Conservation (phyloP, 768 basidiomycete species). For the button mushroom (Agaricus bisporus) region DNA sequence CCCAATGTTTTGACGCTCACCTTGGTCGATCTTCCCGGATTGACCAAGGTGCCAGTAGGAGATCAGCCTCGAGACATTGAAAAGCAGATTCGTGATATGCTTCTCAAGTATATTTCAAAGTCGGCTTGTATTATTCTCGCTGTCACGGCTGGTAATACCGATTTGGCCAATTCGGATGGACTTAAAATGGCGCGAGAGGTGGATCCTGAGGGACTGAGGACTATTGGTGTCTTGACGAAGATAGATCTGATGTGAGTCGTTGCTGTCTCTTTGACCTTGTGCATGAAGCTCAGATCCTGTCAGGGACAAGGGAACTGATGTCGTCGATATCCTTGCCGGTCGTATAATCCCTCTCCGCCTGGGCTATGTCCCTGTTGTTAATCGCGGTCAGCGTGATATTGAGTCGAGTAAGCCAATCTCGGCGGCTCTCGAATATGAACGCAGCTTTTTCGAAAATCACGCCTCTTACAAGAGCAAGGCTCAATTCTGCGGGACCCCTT, state of each 20-base stretch:
- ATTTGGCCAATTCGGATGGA: slow-evolving; percentile 98
- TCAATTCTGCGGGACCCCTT: slow-evolving; percentile 96
- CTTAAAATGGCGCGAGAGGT: slow-evolving; percentile 94
- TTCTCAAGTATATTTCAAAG: slow-evolving; percentile 91
- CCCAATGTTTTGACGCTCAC: slow-evolving; percentile 97
- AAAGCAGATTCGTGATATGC: slow-evolving; percentile 95
- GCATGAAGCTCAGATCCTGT: slow-evolving; percentile 8
- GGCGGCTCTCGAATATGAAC: slow-evolving; percentile 82
- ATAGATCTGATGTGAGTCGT: slow-evolving; percentile 89
- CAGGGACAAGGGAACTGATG: slow-evolving; percentile 97
- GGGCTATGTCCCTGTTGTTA: slow-evolving; percentile 98
- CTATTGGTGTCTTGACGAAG: slow-evolving; percentile 98
- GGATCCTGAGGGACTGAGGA: slow-evolving; percentile 93
- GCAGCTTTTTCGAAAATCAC: slow-evolving; percentile 93
- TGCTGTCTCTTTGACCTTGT: not conserved
- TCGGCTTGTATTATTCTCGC: slow-evolving; percentile 96
- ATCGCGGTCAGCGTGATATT: slow-evolving; percentile 96
- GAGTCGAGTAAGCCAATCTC: slow-evolving; percentile 82
- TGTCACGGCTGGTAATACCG: slow-evolving; percentile 92
- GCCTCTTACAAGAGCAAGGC: slow-evolving; percentile 89
- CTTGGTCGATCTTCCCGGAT: slow-evolving; percentile 93
- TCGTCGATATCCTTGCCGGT: slow-evolving; percentile 97
- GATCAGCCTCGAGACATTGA: slow-evolving; percentile 98
- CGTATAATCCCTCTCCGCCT: slow-evolving; percentile 93
- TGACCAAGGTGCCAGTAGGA: slow-evolving; percentile 92